Conservation (phyloP, 1,284 basidiomycete species). For the Pseudozyma hubeiensis region DNA sequence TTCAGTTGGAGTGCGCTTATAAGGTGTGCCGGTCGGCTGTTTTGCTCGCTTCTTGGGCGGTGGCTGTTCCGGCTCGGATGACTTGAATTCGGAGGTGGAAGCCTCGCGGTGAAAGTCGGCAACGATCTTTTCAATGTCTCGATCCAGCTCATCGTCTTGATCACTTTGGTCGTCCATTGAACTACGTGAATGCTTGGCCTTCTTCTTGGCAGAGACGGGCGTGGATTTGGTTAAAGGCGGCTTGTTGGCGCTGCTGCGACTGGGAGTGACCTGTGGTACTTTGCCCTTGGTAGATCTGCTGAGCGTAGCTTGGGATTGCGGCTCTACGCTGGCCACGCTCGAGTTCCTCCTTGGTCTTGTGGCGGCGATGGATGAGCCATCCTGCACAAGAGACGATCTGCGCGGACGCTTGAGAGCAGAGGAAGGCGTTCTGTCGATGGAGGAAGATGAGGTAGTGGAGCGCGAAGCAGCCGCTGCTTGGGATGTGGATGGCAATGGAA, state of each 20-base stretch:
- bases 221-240: constrained; percentile 4
- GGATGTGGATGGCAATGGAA: constrained; percentile 15
- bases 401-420: constrained; percentile 18
- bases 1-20: constrained; percentile 13
- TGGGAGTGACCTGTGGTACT: constrained; percentile 4
- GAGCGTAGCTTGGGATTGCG: constrained; percentile 3
- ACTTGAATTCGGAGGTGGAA: background rate
- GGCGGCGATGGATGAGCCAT: constrained; percentile 13
- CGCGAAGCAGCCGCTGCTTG: constrained; percentile 5
- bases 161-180: constrained; percentile 1
- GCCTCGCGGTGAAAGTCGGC: constrained; percentile 4
- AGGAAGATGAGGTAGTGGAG: constrained; percentile 7
- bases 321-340: constrained; percentile 1
- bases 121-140: constrained; percentile 18
- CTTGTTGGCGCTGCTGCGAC: background rate
- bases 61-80: constrained; percentile 23
- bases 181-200: constrained; percentile 8
- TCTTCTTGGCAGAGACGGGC: constrained; percentile 22
- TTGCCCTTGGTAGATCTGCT: constrained; percentile 1
- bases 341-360: constrained; percentile 27
- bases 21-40: background rate
- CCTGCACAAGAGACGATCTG: constrained; percentile 7
- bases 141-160: constrained; percentile 5
- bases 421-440: constrained; percentile 1
- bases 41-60: constrained; percentile 30